Evolutionary conservation across 1,139 yeast genomes (phyloP).

Genomic region (Taphrina flavorubra): DNA sequence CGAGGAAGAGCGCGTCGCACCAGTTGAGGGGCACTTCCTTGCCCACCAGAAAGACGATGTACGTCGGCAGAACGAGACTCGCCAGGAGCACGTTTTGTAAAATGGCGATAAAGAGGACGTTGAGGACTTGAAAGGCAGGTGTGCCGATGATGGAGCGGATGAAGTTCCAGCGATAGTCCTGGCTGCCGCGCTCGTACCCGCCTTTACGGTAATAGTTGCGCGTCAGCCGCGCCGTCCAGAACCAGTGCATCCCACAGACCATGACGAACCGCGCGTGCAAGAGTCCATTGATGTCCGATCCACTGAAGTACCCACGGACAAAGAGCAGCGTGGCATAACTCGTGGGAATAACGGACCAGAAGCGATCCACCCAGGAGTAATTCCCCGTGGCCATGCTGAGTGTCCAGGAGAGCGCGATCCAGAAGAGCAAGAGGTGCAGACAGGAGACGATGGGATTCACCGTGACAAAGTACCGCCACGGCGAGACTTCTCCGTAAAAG

Average conservation of each 20-base stretch:
- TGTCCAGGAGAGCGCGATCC: conserved; percentile 29
- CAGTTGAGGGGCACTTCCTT: conserved; percentile 31
- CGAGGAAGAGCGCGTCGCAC: conserved; percentile 39
- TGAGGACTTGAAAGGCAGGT: conserved; percentile 41
- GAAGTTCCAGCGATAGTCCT: conserved; percentile 46
- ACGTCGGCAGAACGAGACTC: conserved; percentile 45
- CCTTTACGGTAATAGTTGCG: conserved; percentile 47
- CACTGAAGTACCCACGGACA: conserved; percentile 40
- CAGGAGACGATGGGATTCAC: conserved; percentile 38
- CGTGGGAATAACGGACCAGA: conserved; percentile 46
- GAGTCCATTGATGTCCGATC: conserved; percentile 38
- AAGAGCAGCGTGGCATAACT: conserved; percentile 42
- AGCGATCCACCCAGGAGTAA: conserved; percentile 45
- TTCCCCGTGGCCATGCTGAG: conserved; percentile 40
- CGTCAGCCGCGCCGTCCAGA: conserved; percentile 46
- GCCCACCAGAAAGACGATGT: conserved; percentile 42
- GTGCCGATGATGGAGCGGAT: conserved; percentile 40
- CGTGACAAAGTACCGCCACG: conserved; percentile 33
- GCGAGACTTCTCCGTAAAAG: conserved; percentile 22
- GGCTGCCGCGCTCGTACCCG: conserved; percentile 45
- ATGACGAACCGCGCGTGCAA: conserved; percentile 41
- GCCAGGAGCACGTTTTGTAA: conserved; percentile 44
- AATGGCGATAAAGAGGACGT: conserved; percentile 43
- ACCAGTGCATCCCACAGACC: conserved; percentile 28
- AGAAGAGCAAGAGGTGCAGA: conserved; percentile 17